A percentile compares a stretch with the other conserved stretches of the same genome.
Conservation (phyloP, 148 eudicot genomes). For the Rhododendron williamsianum region DNA sequence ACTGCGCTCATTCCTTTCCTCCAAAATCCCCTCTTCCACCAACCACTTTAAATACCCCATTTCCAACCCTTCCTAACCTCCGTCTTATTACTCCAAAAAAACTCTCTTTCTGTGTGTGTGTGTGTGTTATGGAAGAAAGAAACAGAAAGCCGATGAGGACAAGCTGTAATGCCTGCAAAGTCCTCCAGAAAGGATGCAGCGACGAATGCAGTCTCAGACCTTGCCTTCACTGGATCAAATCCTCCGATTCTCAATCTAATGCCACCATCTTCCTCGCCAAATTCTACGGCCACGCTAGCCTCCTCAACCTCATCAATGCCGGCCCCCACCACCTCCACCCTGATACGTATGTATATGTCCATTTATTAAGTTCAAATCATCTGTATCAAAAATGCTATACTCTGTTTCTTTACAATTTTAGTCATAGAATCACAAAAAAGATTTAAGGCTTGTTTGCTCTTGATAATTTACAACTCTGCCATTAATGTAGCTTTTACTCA, state of each 20-base stretch:
- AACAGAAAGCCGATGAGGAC: slow-evolving; percentile 25
- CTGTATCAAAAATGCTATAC: background rate
- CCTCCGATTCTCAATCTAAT: slow-evolving; percentile 45
- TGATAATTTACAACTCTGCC: no score
- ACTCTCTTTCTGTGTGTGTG: background rate
- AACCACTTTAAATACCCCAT: background rate
- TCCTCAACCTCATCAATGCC: slow-evolving; percentile 52
- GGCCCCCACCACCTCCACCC: slow-evolving; percentile 50
- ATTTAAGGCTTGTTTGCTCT: no score
- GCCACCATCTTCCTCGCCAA: slow-evolving; percentile 60
- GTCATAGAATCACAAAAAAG: background rate
- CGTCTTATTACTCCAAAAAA: background rate
- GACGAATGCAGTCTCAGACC: slow-evolving; percentile 44
- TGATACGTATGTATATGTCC: slow-evolving; percentile 8
- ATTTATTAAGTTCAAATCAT: background rate
- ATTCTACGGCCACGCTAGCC: slow-evolving; percentile 58
- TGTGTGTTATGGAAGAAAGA: background rate
- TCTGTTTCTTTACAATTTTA: background rate
- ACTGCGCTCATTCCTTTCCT: background rate
- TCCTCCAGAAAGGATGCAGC: slow-evolving; percentile 52
- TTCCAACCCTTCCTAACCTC: background rate
- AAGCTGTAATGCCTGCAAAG: slow-evolving; percentile 57
- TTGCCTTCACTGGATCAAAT: slow-evolving; percentile 49
- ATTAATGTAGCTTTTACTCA: no score
- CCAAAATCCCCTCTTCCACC: background rate